Evolutionary conservation across 2,329 filamentous ascomycete species (phyloP).

Genomic region (Drechslerella stenobrocha): DNA sequence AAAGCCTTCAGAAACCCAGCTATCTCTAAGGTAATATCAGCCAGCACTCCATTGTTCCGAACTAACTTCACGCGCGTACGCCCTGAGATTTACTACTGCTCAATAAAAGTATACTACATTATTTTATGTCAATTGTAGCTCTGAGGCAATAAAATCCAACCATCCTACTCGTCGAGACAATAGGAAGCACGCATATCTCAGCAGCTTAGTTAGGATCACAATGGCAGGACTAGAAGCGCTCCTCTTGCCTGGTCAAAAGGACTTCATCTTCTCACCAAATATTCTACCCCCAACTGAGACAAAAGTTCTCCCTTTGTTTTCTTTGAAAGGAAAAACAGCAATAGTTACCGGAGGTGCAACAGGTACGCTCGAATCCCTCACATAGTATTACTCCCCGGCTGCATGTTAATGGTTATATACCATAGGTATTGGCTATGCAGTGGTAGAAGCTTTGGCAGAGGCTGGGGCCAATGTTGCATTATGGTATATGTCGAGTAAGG

Average conservation of each 20-base stretch:
- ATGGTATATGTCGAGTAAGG: slow-evolving; percentile 72
- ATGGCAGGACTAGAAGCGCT: slow-evolving; percentile 11
- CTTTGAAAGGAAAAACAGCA: slow-evolving; percentile 17
- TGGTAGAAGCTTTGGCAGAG: slow-evolving; percentile 69
- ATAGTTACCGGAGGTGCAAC: slow-evolving; percentile 26
- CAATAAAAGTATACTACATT: no score
- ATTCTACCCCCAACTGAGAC: not conserved
- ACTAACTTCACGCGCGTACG: no score
- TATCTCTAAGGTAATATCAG: no score
- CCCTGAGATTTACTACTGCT: no score
- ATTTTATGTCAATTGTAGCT: no score
- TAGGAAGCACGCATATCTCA: no score
- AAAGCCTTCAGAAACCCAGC: no score
- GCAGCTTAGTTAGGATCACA: not conserved
- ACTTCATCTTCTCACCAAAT: slow-evolving; percentile 14
- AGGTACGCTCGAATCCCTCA: slow-evolving; percentile 1
- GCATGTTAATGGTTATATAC: not conserved
- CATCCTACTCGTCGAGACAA: not conserved
- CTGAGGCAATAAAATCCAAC: no score
- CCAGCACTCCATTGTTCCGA: no score
- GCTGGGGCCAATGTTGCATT: slow-evolving; percentile 72
- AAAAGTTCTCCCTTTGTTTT: slow-evolving; percentile 11
- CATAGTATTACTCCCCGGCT: not conserved
- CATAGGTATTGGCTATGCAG: slow-evolving; percentile 66
- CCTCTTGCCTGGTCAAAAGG: slow-evolving; percentile 24